Percentiles rank a stretch among this genome's conserved stretches.
These are phyloP conservation scores for Coleophoma crateriformis DNA, from an alignment of 2,329 filamentous ascomycete genomes.

Conservation along the genomic window DNA sequence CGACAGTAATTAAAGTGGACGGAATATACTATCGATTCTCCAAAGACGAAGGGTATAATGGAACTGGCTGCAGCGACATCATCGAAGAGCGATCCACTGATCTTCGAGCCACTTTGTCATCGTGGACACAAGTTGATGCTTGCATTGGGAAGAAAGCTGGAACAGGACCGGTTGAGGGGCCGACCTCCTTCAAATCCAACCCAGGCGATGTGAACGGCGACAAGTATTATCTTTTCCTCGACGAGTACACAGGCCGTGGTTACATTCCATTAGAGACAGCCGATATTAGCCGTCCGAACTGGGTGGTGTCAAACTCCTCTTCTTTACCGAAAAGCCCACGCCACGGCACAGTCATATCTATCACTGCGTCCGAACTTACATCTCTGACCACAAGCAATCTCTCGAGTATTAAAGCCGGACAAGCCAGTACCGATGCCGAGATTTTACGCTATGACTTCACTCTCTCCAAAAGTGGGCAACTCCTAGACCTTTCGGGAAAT, in stretches of 20 bases:
- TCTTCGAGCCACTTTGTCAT: slow-evolving; percentile 33
- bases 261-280: slow-evolving; percentile 48
- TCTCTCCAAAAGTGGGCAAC: background rate
- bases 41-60: slow-evolving; percentile 44
- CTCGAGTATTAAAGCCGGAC: background rate
- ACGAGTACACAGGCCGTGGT: slow-evolving; percentile 44
- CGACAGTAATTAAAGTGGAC: slow-evolving; percentile 39
- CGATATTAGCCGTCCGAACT: slow-evolving; percentile 41
- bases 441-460: background rate
- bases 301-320: slow-evolving; percentile 40
- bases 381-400: slow-evolving; percentile 25
- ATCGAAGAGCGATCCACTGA: slow-evolving; percentile 43
- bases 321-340: slow-evolving; percentile 42
- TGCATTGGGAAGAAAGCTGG: slow-evolving; percentile 48
- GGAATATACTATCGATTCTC: slow-evolving; percentile 45
- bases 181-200: slow-evolving; percentile 46
- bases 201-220: slow-evolving; percentile 41
- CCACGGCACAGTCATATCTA: slow-evolving; percentile 46
- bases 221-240: slow-evolving; percentile 50
- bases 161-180: slow-evolving; percentile 42
- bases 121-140: slow-evolving; percentile 37
- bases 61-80: slow-evolving; percentile 46
- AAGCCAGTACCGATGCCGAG: background rate
- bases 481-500: background rate
- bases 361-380: slow-evolving; percentile 40